Base-by-base conservation (phyloP, 2,329 filamentous ascomycete species). In the Pseudophaeomoniella oleicola region DNA sequence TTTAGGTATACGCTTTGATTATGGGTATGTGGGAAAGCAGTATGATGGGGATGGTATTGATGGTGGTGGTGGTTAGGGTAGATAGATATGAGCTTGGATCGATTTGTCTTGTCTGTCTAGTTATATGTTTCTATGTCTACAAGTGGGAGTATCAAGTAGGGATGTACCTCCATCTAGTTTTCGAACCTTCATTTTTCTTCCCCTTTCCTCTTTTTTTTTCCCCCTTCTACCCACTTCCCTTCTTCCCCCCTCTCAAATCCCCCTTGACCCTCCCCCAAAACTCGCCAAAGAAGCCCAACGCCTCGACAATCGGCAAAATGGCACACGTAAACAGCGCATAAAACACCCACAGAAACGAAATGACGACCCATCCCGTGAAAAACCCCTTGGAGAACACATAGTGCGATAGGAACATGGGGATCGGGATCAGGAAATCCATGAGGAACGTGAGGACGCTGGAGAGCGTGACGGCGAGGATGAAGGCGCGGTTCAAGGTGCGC, bases 391-490 rank as follows among this genome's bases (percentile, higher is more conserved):
- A 52, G 42, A 70, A 71, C 0, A 70, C 50, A 38, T 70, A 70
- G 5, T 60, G 57, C 0, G 64, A 58, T 0, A 59, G 67, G 43
- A 71, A 71, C 66, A 71, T 72, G 0, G 67, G 67, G 32, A 71
- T 50, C 1, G 68, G 68, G 66, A 67, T 71, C 2, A 71, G 40
- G 1, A 71, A 63, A 64, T 39, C 15, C 40, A 63, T 46, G 30
- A 57, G 43, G 38, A 62, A 51, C 16, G 59, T 60, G 4, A 62
- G 35, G 6, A 57, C 35, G 35, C 57, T 57, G 1, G 57, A 55
- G 2, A 48, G 49, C 16, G 57, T 49, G 37, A 53, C 54, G 3
- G 58, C 58, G 22, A 27, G 22, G n/a, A 6, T 6, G 22, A 27
- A 27, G 22, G 22, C 22, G 22, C 9, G n/a, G n/a, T n/a, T 6